Base-by-base conservation (phyloP, 73 alveolate species). In the Effrenium voratum region DNA sequence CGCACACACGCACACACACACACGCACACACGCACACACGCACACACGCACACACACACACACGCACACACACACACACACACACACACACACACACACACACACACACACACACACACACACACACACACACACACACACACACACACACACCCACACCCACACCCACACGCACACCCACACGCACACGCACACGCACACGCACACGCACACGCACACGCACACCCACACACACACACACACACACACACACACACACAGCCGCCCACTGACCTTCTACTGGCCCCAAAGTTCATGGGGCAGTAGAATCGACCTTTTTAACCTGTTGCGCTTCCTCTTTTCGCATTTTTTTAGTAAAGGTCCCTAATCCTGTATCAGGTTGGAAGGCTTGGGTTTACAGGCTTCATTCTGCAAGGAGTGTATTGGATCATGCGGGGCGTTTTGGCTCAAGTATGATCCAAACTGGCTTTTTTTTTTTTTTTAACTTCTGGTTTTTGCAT, bases 121-220 rank as follows among this genome's bases (percentile, higher is more conserved):
- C 91, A 79, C 91, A 79, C 91, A 79, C 63, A 79, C 70, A 79
- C 91, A 79, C 91, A 79, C 91, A 79, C 91, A 79, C 91, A 79
- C 91, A 79, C 70, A 79, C 91, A 79, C 91, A 79, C 91, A 79
- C 91, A 79, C 91, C 38, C 91, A 79, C 70, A 79, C 91, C 38
- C 91, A 79, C 91, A 79, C 91, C 38, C 91, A 79, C 63, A 79
- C 70, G 41, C 91, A 79, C 91, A 79, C 91, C 38, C 91, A 79
- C 91, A 79, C 91, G 41, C 70, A 79, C 91, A 79, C 91, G 41
- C 91, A 79, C 91, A 79, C 91, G 41, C 91, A 79, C 70, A 79
- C 91, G 44, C 72, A 80, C 91, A 80, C 72, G 44, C 72, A 80
- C 91, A 46, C 72, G 3, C 46, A 46, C 91, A 80, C 91, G 2